Conservation (phyloP, 2,329 filamentous ascomycete species). For the Calonectria pseudoreteaudii region DNA sequence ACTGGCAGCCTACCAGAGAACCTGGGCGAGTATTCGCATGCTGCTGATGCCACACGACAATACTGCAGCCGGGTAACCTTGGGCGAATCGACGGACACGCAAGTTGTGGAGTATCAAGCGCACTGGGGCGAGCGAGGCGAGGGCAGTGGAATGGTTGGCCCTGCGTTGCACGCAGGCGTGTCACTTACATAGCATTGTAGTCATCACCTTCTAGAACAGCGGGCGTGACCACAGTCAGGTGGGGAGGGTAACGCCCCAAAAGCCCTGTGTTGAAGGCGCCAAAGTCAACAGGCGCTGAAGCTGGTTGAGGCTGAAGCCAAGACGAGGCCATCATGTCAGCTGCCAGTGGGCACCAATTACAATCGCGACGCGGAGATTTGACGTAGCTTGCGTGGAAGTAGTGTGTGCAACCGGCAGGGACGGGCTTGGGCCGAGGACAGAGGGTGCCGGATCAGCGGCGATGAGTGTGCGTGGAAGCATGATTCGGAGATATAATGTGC, state of each 20-base stretch:
- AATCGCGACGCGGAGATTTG: background rate
- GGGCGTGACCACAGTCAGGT: background rate
- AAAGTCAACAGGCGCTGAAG: constrained; percentile 21
- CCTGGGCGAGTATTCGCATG: background rate
- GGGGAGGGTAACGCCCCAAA: background rate
- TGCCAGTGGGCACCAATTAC: constrained; percentile 2
- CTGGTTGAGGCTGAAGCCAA: constrained; percentile 25
- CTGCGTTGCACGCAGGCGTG: background rate
- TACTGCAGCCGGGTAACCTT: constrained; percentile 3
- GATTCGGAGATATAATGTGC: background rate
- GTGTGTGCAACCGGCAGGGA: background rate
- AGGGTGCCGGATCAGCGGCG: background rate
- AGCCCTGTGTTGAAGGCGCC: background rate
- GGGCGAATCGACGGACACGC: constrained; percentile 28
- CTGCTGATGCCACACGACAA: background rate
- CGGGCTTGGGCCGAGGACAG: background rate
- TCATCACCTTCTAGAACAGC: background rate
- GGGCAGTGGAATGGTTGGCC: background rate
- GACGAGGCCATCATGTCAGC: constrained; percentile 16
- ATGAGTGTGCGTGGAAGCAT: background rate
- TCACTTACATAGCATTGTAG: background rate
- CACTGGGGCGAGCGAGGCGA: constrained; percentile 9
- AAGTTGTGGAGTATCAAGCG: constrained; percentile 14
- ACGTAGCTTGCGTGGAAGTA: background rate
- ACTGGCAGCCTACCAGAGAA: background rate